Evolutionary conservation across 148 eudicot genomes (phyloP).

Genomic region (Nyssa sinensis): DNA sequence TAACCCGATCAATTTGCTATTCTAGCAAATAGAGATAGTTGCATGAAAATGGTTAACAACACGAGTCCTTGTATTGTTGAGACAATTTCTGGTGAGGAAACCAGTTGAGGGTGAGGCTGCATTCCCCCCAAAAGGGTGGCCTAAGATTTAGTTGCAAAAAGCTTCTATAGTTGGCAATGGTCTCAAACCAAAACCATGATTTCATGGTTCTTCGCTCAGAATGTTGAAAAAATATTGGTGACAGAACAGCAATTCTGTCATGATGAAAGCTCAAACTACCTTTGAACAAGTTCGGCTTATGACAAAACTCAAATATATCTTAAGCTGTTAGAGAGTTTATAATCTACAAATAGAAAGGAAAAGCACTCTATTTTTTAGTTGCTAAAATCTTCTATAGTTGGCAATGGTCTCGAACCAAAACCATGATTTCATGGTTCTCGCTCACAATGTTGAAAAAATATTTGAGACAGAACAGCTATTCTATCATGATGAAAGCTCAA

Average conservation of each 20-base stretch:
- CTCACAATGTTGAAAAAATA: too few relatives aligned
- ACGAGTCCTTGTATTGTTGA: neutral
- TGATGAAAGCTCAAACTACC: neutral
- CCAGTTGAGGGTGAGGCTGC: neutral
- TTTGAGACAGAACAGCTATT: neutral
- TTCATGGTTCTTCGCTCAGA: neutral
- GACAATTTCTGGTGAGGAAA: neutral
- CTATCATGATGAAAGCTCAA: neutral
- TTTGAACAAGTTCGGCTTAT: neutral
- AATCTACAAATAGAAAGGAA: too few relatives aligned
- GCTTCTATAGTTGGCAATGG: neutral
- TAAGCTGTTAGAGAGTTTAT: neutral
- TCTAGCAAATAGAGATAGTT: too few relatives aligned
- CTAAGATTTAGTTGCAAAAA: neutral
- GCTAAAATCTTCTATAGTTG: neutral
- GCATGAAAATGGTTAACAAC: too few relatives aligned
- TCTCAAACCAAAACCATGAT: neutral
- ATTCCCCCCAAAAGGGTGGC: neutral
- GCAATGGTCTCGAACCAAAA: neutral
- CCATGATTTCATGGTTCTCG: neutral
- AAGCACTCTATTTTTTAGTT: too few relatives aligned
- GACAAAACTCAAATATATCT: neutral
- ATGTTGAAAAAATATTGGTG: neutral
- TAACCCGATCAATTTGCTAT: neutral
- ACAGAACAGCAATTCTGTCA: neutral